Percentiles rank a stretch among this genome's conserved stretches.
These are phyloP conservation scores for Coccomyxa subellipsoidea DNA, from an alignment of 163 green algal genomes.

Conservation along the genomic window DNA sequence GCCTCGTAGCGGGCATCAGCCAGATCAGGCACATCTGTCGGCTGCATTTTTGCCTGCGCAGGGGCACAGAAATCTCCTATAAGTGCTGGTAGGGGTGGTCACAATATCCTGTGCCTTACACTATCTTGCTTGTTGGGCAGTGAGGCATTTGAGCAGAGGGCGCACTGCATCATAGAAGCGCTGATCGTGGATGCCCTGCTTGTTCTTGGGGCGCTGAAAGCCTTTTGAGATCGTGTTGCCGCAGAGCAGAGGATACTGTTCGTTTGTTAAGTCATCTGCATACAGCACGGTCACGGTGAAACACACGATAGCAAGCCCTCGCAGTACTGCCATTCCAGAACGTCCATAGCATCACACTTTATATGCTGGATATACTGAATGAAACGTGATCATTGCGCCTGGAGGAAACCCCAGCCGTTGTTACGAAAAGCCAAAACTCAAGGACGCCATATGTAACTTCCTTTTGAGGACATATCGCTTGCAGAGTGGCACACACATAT, in stretches of 20 bases:
- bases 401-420: background rate
- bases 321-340: no score
- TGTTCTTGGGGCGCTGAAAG: conserved; percentile 1
- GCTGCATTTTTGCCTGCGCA: background rate
- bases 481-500: no score
- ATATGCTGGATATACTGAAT: no score
- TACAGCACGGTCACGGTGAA: background rate
- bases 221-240: conserved; percentile 12
- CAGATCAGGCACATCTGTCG: background rate
- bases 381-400: background rate
- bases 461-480: no score
- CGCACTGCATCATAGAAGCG: background rate
- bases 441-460: no score
- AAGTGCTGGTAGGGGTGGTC: background rate
- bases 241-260: background rate
- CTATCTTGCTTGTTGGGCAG: background rate
- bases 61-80: background rate
- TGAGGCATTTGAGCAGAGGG: background rate
- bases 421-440: background rate
- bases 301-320: no score
- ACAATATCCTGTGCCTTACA: background rate
- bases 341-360: no score
- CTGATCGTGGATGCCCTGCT: conserved; percentile 12
- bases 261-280: background rate
- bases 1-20: background rate